phyloP scores from a whole-genome alignment of 306 rosid species.

The Medicago lupulina region DNA sequence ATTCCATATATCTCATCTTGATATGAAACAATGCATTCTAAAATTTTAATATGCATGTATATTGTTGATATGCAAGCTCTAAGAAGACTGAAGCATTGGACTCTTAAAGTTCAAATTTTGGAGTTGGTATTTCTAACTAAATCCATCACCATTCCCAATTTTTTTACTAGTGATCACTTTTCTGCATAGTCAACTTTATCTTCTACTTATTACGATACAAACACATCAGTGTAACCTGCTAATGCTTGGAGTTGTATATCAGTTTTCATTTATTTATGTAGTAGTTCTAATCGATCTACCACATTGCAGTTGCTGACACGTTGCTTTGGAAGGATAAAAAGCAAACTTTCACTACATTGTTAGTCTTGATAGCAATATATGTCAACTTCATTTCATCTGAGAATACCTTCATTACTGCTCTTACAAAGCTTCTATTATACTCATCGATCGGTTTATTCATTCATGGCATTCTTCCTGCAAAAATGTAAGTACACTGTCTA shows the following conservation, averaged over 20 bases:
- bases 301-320: constrained; percentile 85
- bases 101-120: constrained; percentile 4
- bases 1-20: constrained; percentile 23
- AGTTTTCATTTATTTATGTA: constrained; percentile 28
- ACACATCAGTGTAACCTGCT: constrained; percentile 5
- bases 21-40: constrained; percentile 25
- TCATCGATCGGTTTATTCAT: constrained; percentile 57
- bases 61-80: constrained; percentile 21
- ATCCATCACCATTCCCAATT: constrained; percentile 3
- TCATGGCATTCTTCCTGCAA: constrained; percentile 75
- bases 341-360: constrained; percentile 62
- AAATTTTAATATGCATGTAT: constrained; percentile 10
- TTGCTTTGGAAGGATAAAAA: constrained; percentile 96
- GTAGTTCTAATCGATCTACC: constrained; percentile 35
- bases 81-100: constrained; percentile 29
- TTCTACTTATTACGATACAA: constrained; percentile 28
- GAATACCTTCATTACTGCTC: constrained; percentile 67
- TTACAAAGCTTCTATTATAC: constrained; percentile 73
- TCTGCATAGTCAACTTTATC: neutral
- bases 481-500: constrained; percentile 60
- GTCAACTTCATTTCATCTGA: constrained; percentile 77
- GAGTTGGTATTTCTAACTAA: constrained; percentile 23
- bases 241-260: constrained; percentile 26
- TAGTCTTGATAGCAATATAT: constrained; percentile 76
- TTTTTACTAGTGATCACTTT: neutral